Base-by-base conservation (phyloP, 805 yeast species). In the Kazachstania taianensis region DNA sequence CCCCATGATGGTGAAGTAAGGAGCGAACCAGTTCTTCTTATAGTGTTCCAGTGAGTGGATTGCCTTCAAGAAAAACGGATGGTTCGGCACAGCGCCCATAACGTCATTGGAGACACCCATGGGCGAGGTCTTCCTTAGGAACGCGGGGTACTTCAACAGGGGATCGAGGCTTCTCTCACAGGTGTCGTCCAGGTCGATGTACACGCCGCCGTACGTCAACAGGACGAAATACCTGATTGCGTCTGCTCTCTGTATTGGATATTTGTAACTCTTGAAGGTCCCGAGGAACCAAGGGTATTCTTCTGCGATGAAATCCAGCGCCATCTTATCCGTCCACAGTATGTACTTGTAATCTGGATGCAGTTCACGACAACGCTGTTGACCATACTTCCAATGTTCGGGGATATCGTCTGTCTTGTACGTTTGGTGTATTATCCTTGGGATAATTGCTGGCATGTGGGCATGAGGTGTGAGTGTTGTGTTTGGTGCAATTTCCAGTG, bases 21-120 rank as follows among this genome's bases (percentile, higher is more conserved):
- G 94, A 13, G 81, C 75, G 23, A 80, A 59, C 81, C 94, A 85
- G 58, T 82, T 80, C 46, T 70, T 67, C 52, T 84, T 74, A 52
- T 73, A 78, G 35, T 60, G 65, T 41, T 74, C 57, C 41, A 86
- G 66, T 35, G 70, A 70, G 41, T 78, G 78, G 38, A 83, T 69
- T 12, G 70, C 82, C 52, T 77, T 77, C 29, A 67, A 54, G 63
- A 84, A 83, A 59, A 86, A 82, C 2, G 94, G 94, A 57, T 86
- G 96, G 33, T 68, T 65, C 28, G 94, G 94, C 10, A 81, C 76
- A 2, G 87, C 65, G 12, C 94, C 94, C 94, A 86, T 82, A 12
- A 85, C 86, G 53, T 86, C 94, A 55, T 86, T 86, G 7, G 94
- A 82, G 28, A 86, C 75, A 31, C 96, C 96, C 1, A 94, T 78